Evolutionary conservation across 352 stramenopile genomes (phyloP), one percentile per base, ranked within the genome.

Genomic region (Elongisporangium prolatum): DNA sequence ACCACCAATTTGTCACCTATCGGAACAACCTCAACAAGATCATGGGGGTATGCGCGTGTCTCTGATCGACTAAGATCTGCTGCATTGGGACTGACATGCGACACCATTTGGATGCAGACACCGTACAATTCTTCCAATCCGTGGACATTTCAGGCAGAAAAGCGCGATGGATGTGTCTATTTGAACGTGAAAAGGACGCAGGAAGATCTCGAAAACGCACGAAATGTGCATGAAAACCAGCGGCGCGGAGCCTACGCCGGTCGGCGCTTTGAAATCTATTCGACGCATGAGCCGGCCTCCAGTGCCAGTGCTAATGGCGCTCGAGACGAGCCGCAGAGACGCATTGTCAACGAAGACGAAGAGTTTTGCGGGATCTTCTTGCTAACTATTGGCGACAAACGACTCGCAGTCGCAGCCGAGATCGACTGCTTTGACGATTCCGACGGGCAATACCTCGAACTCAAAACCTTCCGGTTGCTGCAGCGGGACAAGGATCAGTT

Each of bases 1-100:
- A 3, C 0, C 72, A 71, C 18, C 72, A 89, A 38, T 79, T 93
- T 51, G 66, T 91, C 54, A 93, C 77, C 34, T 93, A 69, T 51
- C 68, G 84, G 37, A 93, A 93, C 69, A 91, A 93, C 56, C 57
- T 93, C 47, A 93, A 93, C 75, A 93, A 91, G 50, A 89, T 93
- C 57, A 77, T 93, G 54, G 77, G 76, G 4, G 84, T 74, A 24
- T 4, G 25, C n/a, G 17, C 18, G 21, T 44, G 21, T 44, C 34
- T 44, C 48, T 18, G 11, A 25, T 20, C 16, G n/a, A 22, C n/a
- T 49, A 18, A 53, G 24, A 57, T 20, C 14, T 24, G 22, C 48
- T 18, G 34, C 20, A n/a, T 57, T 37, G 48, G 40, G 48, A 44
- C 59, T 67, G 10, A 20, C 53, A 37, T 18, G 8, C 22, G 21